A percentile compares a stretch with the other conserved stretches of the same genome.
Conservation (phyloP, 768 basidiomycete species). For the Dacryopinax primogenitus region DNA sequence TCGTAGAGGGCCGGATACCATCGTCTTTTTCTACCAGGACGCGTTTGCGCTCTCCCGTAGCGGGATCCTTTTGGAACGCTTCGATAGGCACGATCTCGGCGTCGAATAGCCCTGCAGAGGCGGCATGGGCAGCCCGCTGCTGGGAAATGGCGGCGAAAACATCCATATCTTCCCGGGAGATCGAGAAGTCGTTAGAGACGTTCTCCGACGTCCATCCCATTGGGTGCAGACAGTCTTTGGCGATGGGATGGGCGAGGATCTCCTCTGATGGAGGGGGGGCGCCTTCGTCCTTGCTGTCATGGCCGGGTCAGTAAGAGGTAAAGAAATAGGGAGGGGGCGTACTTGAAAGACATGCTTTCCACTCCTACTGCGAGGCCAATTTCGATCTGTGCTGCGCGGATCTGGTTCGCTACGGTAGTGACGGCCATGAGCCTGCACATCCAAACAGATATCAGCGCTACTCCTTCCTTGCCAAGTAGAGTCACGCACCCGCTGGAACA, state of each 20-base stretch:
- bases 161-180: constrained; percentile 67
- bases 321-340: constrained; percentile 1
- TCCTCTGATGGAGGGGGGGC: constrained; percentile 18
- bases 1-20: constrained; percentile 55
- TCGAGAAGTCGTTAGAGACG: constrained; percentile 57
- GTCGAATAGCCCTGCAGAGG: constrained; percentile 50
- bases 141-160: constrained; percentile 60
- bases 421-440: constrained; percentile 53
- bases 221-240: constrained; percentile 33
- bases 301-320: constrained; percentile 11
- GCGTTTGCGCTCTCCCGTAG: constrained; percentile 32
- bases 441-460: constrained; percentile 4
- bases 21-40: constrained; percentile 60
- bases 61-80: constrained; percentile 17
- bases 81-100: constrained; percentile 62
- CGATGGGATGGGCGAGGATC: constrained; percentile 19
- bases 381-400: constrained; percentile 64
- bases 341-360: constrained; percentile 21
- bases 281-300: constrained; percentile 10
- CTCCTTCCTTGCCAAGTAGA: too few relatives aligned
- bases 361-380: constrained; percentile 40
- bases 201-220: constrained; percentile 92
- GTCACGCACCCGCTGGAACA: constrained; percentile 52
- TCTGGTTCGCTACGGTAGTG: constrained; percentile 61
- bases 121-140: constrained; percentile 62